These are phyloP conservation scores for Pleurotus platypus DNA, from an alignment of 768 basidiomycete species.

Conservation along the genomic window DNA sequence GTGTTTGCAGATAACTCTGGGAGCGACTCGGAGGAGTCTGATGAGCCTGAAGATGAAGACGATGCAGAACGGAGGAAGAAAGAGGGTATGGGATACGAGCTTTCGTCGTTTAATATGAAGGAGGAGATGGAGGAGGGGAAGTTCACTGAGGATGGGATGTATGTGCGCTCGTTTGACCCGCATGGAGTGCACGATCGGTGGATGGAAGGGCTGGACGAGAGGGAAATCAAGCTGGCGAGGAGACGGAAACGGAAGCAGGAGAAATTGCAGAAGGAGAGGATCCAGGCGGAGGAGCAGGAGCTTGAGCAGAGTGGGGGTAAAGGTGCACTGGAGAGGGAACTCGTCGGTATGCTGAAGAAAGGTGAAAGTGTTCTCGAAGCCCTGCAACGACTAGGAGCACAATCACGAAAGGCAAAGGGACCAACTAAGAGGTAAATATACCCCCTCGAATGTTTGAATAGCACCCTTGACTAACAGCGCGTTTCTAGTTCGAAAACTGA, in stretches of 20 bases:
- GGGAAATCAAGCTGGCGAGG: slow-evolving; percentile 79
- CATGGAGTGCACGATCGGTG: slow-evolving; percentile 92
- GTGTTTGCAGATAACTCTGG: slow-evolving; percentile 64
- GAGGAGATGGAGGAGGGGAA: slow-evolving; percentile 98
- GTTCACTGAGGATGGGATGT: slow-evolving; percentile 90
- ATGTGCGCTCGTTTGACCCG: slow-evolving; percentile 83
- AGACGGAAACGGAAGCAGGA: slow-evolving; percentile 75
- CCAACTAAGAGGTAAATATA: slow-evolving; percentile 27
- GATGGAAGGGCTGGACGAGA: slow-evolving; percentile 89
- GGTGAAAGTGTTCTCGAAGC: slow-evolving; percentile 92
- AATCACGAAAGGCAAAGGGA: slow-evolving; percentile 51
- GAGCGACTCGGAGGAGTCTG: slow-evolving; percentile 38
- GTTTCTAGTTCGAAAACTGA: too few relatives aligned
- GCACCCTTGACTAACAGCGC: too few relatives aligned
- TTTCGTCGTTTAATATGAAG: slow-evolving; percentile 98
- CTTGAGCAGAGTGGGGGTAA: slow-evolving; percentile 65
- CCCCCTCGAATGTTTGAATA: background rate
- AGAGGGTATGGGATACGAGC: slow-evolving; percentile 87
- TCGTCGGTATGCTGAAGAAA: slow-evolving; percentile 75
- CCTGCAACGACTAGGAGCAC: slow-evolving; percentile 76
- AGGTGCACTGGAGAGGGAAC: slow-evolving; percentile 56
- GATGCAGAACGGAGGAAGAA: slow-evolving; percentile 73
- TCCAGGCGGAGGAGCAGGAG: slow-evolving; percentile 73
- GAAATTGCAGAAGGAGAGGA: slow-evolving; percentile 63
- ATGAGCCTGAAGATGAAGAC: slow-evolving; percentile 71